Percentiles rank a stretch among this genome's conserved stretches.
Evolutionary conservation across 306 rosid species (phyloP).

Genomic region (Dryas octopetala): DNA sequence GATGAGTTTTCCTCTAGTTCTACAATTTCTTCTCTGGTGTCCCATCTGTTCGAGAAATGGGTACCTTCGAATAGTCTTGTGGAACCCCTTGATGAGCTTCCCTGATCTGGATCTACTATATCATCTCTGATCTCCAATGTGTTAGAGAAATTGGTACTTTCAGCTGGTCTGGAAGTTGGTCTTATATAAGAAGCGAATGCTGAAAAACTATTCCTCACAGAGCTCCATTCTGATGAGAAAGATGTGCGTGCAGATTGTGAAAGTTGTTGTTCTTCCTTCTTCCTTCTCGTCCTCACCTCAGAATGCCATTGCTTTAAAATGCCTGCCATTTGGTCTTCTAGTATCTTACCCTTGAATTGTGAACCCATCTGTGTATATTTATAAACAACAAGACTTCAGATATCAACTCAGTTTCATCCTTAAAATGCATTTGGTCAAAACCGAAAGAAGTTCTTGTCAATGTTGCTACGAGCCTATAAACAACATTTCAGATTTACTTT

Average conservation of each 20-base stretch:
- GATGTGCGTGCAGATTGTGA: slow-evolving; percentile 17
- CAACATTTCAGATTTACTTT: background rate
- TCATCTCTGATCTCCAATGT: slow-evolving; percentile 15
- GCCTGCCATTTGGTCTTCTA: slow-evolving; percentile 32
- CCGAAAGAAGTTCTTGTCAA: background rate
- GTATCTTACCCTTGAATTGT: slow-evolving; percentile 34
- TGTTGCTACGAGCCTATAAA: background rate
- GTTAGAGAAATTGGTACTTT: slow-evolving; percentile 13
- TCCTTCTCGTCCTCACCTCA: slow-evolving; percentile 40
- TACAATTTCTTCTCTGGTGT: slow-evolving; percentile 14
- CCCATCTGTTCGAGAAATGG: background rate
- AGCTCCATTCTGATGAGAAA: slow-evolving; percentile 33
- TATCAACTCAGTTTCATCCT: background rate
- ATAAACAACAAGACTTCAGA: background rate
- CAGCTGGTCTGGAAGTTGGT: slow-evolving; percentile 2
- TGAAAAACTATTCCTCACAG: slow-evolving; percentile 18
- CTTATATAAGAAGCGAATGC: slow-evolving; percentile 13
- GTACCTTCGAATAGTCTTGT: slow-evolving; percentile 13
- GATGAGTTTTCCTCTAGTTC: slow-evolving; percentile 16
- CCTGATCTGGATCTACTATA: background rate
- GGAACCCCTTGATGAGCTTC: slow-evolving; percentile 15
- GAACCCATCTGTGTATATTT: slow-evolving; percentile 41
- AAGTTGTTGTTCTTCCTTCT: slow-evolving; percentile 8
- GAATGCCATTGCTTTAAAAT: slow-evolving; percentile 34
- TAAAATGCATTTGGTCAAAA: background rate